Evolutionary conservation across 148 eudicot genomes (phyloP), one percentile per base, ranked within the genome.

Genomic region (Silene latifolia): DNA sequence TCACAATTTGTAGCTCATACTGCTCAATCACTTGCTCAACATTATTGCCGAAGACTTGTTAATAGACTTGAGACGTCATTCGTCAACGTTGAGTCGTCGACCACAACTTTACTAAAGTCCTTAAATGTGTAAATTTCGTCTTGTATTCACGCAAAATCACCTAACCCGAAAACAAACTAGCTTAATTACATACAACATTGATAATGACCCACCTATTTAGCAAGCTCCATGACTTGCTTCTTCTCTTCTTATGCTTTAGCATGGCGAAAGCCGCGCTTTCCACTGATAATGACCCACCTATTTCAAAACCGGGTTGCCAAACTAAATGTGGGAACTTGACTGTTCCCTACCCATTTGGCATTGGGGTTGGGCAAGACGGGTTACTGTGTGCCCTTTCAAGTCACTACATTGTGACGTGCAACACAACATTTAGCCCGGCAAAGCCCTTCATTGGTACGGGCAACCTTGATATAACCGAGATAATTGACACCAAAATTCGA

Each of bases 311-410:
- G 12, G 69, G 48, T 32, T 66, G 69, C 35, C 2, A 35, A 44
- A 35, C 51, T 4, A n/a, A 18, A 18, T 66, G 69, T 35, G 69
- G 69, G 47, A 66, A 66, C 69, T 0, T 66, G 24, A 66, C 48
- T 3, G 69, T 87, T 44, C 80, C 88, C 10, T 85, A 82, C 73
- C 90, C 90, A 7, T 87, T 87, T 25, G 87, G 87, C 61, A 53
- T 87, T 0, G 87, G 86, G 3, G 54, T 75, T 47, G 72, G 67
- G 7, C n/a, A 63, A 12, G 67, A 75, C 18, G 51, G 81, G 7
- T 62, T 5, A 15, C 6, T 56, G 5, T 87, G 89, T 70, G 78
- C 82, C n/a, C 24, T 80, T 0, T 62, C 27, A 24, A 18, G 20
- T 14, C 7, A 17, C 63, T 85, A 71, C n/a, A 75, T 18, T 6